These are phyloP conservation scores for Cryptococcus deneoformans DNA, from an alignment of 1,284 basidiomycete species.

Conservation along the genomic window DNA sequence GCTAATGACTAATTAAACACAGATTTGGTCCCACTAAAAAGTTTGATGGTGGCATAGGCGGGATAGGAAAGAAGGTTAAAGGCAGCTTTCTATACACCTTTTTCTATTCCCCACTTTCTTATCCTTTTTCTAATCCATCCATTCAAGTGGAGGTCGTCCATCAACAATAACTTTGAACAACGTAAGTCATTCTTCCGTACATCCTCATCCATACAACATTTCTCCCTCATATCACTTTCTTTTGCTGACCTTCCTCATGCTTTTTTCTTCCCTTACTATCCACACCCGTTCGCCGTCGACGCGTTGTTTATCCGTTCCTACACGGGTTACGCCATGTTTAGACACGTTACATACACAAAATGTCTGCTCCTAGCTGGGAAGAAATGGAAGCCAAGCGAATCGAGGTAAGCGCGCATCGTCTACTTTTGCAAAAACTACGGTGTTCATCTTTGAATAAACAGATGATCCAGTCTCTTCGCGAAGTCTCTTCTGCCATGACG, in stretches of 20 bases:
- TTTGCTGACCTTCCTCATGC: neutral
- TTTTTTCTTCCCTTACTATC: neutral
- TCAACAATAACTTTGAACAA: neutral
- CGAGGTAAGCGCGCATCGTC: conserved; percentile 29
- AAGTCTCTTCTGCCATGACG: conserved; percentile 47
- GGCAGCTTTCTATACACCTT: neutral
- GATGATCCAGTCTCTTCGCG: conserved; percentile 49
- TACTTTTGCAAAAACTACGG: neutral
- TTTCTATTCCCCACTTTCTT: neutral
- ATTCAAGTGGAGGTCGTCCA: neutral
- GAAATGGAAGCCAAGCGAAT: conserved; percentile 49
- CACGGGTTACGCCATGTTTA: neutral
- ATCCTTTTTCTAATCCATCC: neutral
- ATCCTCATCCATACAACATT: neutral
- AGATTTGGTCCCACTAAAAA: no score
- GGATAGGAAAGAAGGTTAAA: no score
- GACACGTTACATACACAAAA: conserved; percentile 7
- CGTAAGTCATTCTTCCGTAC: neutral
- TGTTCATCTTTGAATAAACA: conserved; percentile 14
- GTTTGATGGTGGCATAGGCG: no score
- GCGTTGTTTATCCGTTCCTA: neutral
- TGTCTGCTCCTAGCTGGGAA: conserved; percentile 34
- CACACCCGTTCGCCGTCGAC: neutral
- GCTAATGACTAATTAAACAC: no score
- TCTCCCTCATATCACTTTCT: neutral